Conservation (phyloP, 169 alveolate genomes). For the Plasmodium relictum region DNA sequence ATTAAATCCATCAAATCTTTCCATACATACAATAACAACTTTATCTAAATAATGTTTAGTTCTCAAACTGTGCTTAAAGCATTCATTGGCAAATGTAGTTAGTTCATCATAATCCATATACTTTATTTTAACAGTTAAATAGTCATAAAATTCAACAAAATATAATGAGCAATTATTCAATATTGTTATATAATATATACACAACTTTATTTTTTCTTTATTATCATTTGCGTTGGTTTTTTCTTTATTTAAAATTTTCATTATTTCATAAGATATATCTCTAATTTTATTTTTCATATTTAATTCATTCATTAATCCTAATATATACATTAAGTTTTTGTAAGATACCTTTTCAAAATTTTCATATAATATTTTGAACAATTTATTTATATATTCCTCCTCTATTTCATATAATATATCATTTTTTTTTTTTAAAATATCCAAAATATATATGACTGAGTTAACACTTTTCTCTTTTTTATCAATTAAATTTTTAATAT, state of each 20-base stretch:
- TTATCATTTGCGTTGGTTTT: not conserved
- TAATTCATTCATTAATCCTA: not conserved
- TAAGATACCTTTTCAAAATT: not conserved
- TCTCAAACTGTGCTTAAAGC: slow-evolving; percentile 45
- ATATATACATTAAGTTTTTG: not conserved
- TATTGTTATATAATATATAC: slow-evolving; percentile 21
- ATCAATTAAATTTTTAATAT: not conserved
- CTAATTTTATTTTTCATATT: slow-evolving; percentile 35
- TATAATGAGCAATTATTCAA: slow-evolving; percentile 29
- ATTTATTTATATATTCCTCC: slow-evolving; percentile 10
- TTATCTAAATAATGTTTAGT: slow-evolving; percentile 59
- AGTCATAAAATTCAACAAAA: slow-evolving; percentile 47
- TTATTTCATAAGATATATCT: slow-evolving; percentile 46
- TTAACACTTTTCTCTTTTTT: not conserved
- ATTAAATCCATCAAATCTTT: slow-evolving; percentile 6
- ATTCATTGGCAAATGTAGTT: slow-evolving; percentile 20
- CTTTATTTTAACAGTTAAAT: slow-evolving; percentile 1
- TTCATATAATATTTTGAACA: slow-evolving; percentile 3
- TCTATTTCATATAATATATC: slow-evolving; percentile 7
- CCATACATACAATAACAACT: slow-evolving; percentile 14
- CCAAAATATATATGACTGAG: not conserved
- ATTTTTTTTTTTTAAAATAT: slow-evolving; percentile 1
- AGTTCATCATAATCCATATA: slow-evolving; percentile 28
- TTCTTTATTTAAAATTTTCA: slow-evolving; percentile 2
- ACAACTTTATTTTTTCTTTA: slow-evolving; percentile 6